These are phyloP conservation scores for Tanacetum coccineum DNA, from an alignment of 129 eudicot genomes.

Conservation along the genomic window DNA sequence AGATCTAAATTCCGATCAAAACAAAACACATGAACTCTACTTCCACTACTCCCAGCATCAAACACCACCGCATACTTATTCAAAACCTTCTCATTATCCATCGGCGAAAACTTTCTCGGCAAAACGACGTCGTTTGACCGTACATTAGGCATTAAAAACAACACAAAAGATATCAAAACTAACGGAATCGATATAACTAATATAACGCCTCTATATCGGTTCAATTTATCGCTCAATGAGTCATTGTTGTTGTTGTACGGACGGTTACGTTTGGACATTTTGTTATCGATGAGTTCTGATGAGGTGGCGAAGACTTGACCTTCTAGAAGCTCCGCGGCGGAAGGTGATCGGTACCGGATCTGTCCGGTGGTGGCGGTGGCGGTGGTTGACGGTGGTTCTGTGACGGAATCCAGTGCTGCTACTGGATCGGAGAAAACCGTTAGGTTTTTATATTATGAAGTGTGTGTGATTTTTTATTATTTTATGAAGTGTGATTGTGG, in stretches of 20 bases:
- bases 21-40: constrained; percentile 92
- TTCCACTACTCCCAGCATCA: constrained; percentile 96
- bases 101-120: constrained; percentile 59
- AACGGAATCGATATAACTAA: constrained; percentile 59
- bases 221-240: constrained; percentile 36
- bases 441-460: background rate
- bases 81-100: constrained; percentile 21
- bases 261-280: constrained; percentile 51
- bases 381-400: constrained; percentile 54
- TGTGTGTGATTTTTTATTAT: background rate
- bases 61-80: constrained; percentile 73
- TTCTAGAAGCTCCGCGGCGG: constrained; percentile 73
- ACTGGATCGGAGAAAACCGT: constrained; percentile 27
- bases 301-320: constrained; percentile 36
- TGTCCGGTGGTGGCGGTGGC: constrained; percentile 64
- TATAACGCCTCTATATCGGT: constrained; percentile 50
- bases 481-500: constrained; percentile 19
- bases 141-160: constrained; percentile 59
- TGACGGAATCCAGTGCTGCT: constrained; percentile 75
- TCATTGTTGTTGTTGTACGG: constrained; percentile 41
- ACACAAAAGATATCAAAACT: constrained; percentile 52
- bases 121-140: constrained; percentile 30
- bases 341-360: constrained; percentile 96
- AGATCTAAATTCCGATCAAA: constrained; percentile 83
- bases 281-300: constrained; percentile 44